Base-by-base conservation (phyloP, 495 filamentous ascomycete genomes). In the Pseudomonodictys pantanalensis region DNA sequence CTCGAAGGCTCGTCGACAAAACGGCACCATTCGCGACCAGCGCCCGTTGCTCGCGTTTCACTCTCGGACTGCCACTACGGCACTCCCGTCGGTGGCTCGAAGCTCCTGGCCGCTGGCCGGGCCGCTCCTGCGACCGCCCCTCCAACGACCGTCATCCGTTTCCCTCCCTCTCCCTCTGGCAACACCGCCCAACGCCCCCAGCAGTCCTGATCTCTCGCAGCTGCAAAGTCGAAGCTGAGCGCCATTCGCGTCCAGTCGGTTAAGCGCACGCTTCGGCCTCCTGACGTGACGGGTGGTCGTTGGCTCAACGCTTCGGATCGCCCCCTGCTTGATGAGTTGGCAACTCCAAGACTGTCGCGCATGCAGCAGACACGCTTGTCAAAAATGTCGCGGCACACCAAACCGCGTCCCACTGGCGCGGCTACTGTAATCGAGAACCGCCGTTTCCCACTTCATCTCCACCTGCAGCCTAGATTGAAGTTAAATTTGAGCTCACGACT, bases 281-380 rank as follows among this genome's bases (percentile, higher is more conserved):
- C 22, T 47, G 10, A 23, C 35, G 28, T 43, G 46, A 47, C 44
- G 42, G 30, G 20, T 29, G 24, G 10, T 51, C 22, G 55, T 55
- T 52, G 56, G 56, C 51, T 56, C 44, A 56, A 33, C 12, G 44
- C 43, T 38, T 30, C 22, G 20, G 51, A 51, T 57, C 52, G 57
- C 32, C 63, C 63, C 52, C 53, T 57, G 42, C 29, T 44, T 60
- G 52, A 62, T 58, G 64, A 46, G 53, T 58, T 62, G 58, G 52
- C 63, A 66, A n/a, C 32, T 58, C 53, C 53, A 58, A 57, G 44
- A 57, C 26, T 38, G 32, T 57, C 60, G 53, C 54, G 47, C 60
- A 52, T 62, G 59, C 61, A 41, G 64, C 58, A 62, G 48, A 41
- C 22, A 12, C 15, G 17, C 45, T 52, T 66, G 57, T 60, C 55